These are phyloP conservation scores for Neophaeococcomyces aloes DNA, from an alignment of 2,329 filamentous ascomycete genomes.

Conservation along the genomic window DNA sequence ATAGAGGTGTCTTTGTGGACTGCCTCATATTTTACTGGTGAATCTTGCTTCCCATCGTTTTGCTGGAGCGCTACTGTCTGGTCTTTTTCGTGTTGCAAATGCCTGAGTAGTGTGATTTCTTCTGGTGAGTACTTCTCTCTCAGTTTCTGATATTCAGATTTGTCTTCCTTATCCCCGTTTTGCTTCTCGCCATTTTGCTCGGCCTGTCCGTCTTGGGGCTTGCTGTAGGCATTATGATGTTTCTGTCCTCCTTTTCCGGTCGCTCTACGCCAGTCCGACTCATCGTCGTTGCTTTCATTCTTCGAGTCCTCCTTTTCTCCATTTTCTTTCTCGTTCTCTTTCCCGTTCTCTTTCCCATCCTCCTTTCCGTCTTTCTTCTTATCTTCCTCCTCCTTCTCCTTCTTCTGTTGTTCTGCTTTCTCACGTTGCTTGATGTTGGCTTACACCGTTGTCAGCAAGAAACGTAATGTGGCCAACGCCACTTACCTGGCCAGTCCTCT, in stretches of 20 bases:
- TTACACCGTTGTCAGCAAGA: not conserved
- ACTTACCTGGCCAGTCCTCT: constrained; percentile 35
- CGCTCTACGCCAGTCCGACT: constrained; percentile 25
- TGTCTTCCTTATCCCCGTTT: constrained; percentile 8
- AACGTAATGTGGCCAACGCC: not conserved
- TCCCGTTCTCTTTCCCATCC: constrained; percentile 17
- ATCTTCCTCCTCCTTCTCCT: constrained; percentile 16
- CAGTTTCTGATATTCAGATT: constrained; percentile 22
- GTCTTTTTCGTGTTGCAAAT: constrained; percentile 36
- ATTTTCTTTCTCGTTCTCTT: constrained; percentile 18
- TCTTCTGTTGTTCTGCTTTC: constrained; percentile 25
- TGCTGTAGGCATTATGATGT: constrained; percentile 30
- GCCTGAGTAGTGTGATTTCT: constrained; percentile 34
- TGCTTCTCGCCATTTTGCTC: not conserved
- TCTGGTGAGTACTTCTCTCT: constrained; percentile 31
- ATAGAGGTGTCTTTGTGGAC: constrained; percentile 26
- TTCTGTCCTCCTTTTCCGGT: constrained; percentile 25
- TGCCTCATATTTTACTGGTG: constrained; percentile 24
- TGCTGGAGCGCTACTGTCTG: constrained; percentile 32
- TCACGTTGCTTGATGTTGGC: constrained; percentile 33
- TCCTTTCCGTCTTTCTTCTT: constrained; percentile 5
- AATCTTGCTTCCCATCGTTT: constrained; percentile 35
- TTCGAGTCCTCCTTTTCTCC: too few species aligned
- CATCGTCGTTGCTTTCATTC: too few species aligned
- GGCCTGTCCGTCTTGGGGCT: constrained; percentile 9